Evolutionary conservation across 2,329 filamentous ascomycete genomes (phyloP).

Genomic region (Alternaria arborescens): DNA sequence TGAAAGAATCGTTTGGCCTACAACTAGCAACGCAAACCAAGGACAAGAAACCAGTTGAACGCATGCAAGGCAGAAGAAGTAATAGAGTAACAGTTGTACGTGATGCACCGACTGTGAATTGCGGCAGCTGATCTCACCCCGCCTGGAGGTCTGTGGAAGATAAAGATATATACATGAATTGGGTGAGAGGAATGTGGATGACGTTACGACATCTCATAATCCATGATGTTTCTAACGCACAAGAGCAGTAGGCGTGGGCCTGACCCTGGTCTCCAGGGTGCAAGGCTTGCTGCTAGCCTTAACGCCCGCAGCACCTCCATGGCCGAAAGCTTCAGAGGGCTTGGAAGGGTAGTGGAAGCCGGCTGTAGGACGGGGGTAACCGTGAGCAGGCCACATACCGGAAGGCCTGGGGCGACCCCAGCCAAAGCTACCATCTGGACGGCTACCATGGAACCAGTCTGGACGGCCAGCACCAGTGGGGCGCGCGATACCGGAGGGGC

Average conservation of each 20-base stretch:
- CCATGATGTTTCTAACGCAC: slow-evolving; percentile 6
- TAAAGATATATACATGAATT: not conserved
- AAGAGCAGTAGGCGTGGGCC: slow-evolving; percentile 27
- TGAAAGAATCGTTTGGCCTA: not conserved
- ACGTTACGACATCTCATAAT: not conserved
- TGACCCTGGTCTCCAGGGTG: slow-evolving; percentile 34
- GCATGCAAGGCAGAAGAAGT: not conserved
- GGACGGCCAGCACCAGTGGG: slow-evolving; percentile 19
- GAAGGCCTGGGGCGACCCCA: slow-evolving; percentile 29
- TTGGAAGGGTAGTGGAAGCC: slow-evolving; percentile 2
- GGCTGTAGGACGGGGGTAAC: slow-evolving; percentile 6
- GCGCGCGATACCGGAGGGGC: slow-evolving; percentile 1
- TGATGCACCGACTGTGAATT: not conserved
- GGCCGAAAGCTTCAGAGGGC: slow-evolving; percentile 12
- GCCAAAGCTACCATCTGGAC: slow-evolving; percentile 17
- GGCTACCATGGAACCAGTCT: slow-evolving; percentile 8
- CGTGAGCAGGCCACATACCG: slow-evolving; percentile 22
- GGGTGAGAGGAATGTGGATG: not conserved
- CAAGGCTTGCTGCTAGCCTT: slow-evolving; percentile 27
- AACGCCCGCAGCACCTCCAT: slow-evolving; percentile 12
- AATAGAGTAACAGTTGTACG: not conserved
- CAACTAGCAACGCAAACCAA: not conserved
- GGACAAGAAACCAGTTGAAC: rapidly evolving
- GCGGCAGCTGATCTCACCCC: not conserved
- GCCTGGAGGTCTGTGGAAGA: not conserved